phyloP scores from a whole-genome alignment of 192 early-diverging fungal species.

The Coemansia sp. region DNA sequence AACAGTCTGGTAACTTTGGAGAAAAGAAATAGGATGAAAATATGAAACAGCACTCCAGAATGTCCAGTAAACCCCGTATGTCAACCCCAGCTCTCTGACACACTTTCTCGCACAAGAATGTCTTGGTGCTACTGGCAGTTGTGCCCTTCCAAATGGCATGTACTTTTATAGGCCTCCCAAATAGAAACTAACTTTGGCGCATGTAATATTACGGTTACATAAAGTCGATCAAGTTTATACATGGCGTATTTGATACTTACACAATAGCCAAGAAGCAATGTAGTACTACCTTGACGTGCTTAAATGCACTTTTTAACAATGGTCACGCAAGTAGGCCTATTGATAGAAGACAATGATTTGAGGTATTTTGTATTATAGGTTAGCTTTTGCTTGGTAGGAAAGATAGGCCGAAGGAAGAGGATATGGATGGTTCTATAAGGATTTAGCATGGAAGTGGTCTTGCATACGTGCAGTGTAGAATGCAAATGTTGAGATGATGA shows the following conservation, averaged over 20 bases:
- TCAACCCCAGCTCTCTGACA: slow-evolving; percentile 10
- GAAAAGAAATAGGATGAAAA: not conserved
- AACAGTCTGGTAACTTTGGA: not conserved
- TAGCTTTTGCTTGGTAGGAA: not conserved
- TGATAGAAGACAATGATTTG: not conserved
- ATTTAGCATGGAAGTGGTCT: not conserved
- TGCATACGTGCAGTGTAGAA: not conserved
- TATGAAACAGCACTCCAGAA: slow-evolving; percentile 7
- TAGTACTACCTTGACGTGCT: not conserved
- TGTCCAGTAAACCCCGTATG: not conserved
- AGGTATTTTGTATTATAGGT: no score
- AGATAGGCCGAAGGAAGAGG: not conserved
- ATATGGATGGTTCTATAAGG: not conserved
- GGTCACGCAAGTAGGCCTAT: not conserved
- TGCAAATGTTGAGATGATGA: not conserved
- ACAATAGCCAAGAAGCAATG: not conserved
- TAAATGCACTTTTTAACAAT: not conserved
- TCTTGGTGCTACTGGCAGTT: slow-evolving; percentile 15
- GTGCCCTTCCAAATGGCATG: not conserved
- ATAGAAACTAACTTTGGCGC: not conserved
- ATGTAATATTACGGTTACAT: not conserved
- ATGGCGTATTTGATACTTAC: not conserved
- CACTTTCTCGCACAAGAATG: slow-evolving; percentile 8
- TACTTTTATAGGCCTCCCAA: not conserved
- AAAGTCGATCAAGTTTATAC: not conserved